Evolutionary conservation across 164 flowering plant genomes (phyloP).

Genomic region (Tinospora cordifolia): DNA sequence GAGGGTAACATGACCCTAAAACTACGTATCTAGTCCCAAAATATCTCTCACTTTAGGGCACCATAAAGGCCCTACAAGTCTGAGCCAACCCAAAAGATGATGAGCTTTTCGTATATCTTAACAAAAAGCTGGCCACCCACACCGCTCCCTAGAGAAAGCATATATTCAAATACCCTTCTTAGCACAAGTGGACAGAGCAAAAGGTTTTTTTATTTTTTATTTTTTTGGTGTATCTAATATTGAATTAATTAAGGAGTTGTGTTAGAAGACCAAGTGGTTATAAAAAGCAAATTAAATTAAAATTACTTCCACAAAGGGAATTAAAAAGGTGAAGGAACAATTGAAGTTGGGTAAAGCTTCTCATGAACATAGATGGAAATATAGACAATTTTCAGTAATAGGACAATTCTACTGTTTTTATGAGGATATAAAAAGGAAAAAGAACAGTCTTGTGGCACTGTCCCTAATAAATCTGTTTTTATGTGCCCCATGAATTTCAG

Average conservation of each 20-base stretch:
- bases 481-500: too few species aligned
- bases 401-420: not conserved
- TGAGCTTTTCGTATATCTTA: slow-evolving; percentile 13
- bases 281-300: not conserved
- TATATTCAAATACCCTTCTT: slow-evolving; percentile 6
- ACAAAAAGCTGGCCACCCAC: slow-evolving; percentile 9
- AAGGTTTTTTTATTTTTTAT: not conserved
- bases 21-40: not conserved
- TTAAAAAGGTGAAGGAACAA: not conserved
- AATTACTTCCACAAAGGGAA: not conserved
- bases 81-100: slow-evolving; percentile 19
- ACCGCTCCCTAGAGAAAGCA: slow-evolving; percentile 5
- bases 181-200: slow-evolving; percentile 5
- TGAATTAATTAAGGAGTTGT: not conserved
- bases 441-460: not conserved
- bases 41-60: not conserved
- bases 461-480: too few species aligned
- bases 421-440: not conserved
- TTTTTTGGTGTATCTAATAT: not conserved
- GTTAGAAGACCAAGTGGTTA: too few species aligned
- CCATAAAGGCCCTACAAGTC: slow-evolving; percentile 12
- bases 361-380: not conserved
- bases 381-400: not conserved
- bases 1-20: not conserved
- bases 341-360: not conserved